Evolutionary conservation across 306 rosid genomes (phyloP).

Genomic region (Sicyos baderoa): DNA sequence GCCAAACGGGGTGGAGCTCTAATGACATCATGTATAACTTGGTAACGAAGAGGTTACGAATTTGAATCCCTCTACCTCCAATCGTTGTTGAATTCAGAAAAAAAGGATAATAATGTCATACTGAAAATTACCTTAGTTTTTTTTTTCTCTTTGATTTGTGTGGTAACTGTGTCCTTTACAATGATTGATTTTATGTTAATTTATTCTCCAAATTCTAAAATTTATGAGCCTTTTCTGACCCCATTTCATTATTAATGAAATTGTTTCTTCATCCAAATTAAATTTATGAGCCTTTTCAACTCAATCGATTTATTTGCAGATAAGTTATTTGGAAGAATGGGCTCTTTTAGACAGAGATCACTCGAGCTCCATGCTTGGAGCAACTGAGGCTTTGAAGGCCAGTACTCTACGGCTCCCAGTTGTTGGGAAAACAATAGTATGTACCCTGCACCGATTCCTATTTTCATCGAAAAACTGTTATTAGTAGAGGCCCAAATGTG

Average conservation of each 20-base stretch:
- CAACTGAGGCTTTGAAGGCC: constrained; percentile 95
- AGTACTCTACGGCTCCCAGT: constrained; percentile 96
- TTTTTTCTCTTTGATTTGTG: neutral
- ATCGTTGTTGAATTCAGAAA: no score
- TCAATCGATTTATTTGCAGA: constrained; percentile 45
- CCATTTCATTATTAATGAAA: no score
- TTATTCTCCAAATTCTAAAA: constrained; percentile 1
- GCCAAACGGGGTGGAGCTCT: no score
- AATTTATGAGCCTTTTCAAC: neutral
- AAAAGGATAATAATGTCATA: no score
- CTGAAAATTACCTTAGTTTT: neutral
- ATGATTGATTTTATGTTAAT: neutral
- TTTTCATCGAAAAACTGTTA: neutral
- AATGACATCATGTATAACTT: no score
- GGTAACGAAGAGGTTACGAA: no score
- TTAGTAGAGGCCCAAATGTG: neutral
- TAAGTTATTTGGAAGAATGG: constrained; percentile 87
- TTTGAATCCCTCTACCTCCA: no score
- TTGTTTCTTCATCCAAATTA: no score
- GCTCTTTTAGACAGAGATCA: constrained; percentile 85
- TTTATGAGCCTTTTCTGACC: no score
- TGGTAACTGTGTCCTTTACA: neutral
- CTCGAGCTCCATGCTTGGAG: constrained; percentile 85
- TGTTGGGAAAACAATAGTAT: constrained; percentile 75
- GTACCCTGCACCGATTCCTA: constrained; percentile 23